Evolutionary conservation across 2,329 filamentous ascomycete genomes (phyloP).

Genomic region (Trichophyton schoenleinii): DNA sequence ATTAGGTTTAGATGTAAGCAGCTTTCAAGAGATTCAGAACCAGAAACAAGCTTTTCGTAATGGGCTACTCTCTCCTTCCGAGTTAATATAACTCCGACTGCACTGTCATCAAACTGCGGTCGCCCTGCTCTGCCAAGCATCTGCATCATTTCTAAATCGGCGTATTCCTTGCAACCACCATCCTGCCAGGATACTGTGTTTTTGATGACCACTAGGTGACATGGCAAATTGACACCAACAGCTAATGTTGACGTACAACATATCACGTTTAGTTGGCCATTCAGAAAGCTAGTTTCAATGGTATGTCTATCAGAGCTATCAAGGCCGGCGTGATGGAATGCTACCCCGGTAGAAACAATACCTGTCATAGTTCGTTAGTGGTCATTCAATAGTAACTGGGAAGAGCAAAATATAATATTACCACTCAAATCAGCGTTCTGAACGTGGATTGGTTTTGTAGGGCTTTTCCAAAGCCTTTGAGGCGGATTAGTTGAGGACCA

Average conservation of each 20-base stretch:
- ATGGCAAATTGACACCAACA: constrained; percentile 72
- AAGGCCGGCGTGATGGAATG: constrained; percentile 72
- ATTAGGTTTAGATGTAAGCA: constrained; percentile 65
- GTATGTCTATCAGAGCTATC: constrained; percentile 49
- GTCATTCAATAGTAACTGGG: constrained; percentile 10
- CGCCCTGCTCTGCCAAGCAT: constrained; percentile 77
- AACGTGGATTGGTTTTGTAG: constrained; percentile 40
- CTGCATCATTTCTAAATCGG: constrained; percentile 76
- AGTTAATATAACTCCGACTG: constrained; percentile 69
- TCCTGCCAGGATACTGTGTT: constrained; percentile 58
- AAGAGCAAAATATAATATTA: constrained; percentile 27
- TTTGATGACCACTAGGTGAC: constrained; percentile 72
- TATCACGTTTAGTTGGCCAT: constrained; percentile 63
- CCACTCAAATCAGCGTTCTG: constrained; percentile 49
- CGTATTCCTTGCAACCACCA: constrained; percentile 53
- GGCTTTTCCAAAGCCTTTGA: constrained; percentile 52
- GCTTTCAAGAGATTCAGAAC: constrained; percentile 63
- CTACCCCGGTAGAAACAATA: constrained; percentile 49
- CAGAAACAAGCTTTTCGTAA: constrained; percentile 63
- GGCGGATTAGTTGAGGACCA: constrained; percentile 43
- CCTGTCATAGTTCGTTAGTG: constrained; percentile 21
- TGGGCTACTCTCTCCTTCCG: constrained; percentile 48
- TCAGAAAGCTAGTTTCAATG: constrained; percentile 56
- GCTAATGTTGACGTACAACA: constrained; percentile 80
- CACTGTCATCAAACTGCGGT: constrained; percentile 68